Conservation (phyloP, 768 basidiomycete genomes). For the Royoungia palumana region DNA sequence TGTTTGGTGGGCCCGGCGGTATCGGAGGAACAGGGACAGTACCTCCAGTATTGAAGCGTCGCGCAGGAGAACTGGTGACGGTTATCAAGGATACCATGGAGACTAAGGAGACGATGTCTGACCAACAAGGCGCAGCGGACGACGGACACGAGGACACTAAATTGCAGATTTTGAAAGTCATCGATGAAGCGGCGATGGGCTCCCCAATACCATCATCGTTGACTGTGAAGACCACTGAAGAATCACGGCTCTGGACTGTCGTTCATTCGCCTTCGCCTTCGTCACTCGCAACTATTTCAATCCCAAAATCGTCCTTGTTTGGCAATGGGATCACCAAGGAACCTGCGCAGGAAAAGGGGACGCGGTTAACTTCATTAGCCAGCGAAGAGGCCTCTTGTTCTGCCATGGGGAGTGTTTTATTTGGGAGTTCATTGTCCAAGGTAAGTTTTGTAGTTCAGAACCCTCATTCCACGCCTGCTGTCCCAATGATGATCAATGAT, state of each 20-base stretch:
- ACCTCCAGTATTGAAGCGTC: slow-evolving; percentile 59
- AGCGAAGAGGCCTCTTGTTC: slow-evolving; percentile 7
- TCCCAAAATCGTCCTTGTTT: slow-evolving; percentile 28
- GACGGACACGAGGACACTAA: not conserved
- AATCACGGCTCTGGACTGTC: slow-evolving; percentile 22
- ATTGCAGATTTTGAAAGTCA: not conserved
- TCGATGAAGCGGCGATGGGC: slow-evolving; percentile 4
- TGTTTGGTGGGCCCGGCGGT: slow-evolving; percentile 40
- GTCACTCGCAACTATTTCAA: slow-evolving; percentile 3
- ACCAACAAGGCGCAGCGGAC: not conserved
- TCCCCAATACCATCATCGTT: slow-evolving; percentile 11
- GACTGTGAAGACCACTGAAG: not conserved
- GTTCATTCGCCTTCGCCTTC: slow-evolving; percentile 2
- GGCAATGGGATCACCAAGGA: slow-evolving; percentile 8
- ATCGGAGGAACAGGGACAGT: slow-evolving; percentile 37
- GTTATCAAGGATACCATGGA: slow-evolving; percentile 52
- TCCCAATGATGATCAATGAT: not conserved
- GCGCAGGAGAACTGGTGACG: slow-evolving; percentile 61
- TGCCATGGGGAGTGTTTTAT: slow-evolving; percentile 43
- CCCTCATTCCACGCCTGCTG: slow-evolving; percentile 5
- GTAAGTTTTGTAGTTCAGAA: slow-evolving; percentile 12
- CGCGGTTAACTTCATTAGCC: not conserved
- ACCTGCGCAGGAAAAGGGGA: slow-evolving; percentile 1
- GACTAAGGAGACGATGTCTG: slow-evolving; percentile 7
- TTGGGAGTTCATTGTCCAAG: slow-evolving; percentile 31